These are phyloP conservation scores for Paracamarosporium sp. DNA, from an alignment of 2,329 filamentous ascomycete genomes.

Conservation along the genomic window DNA sequence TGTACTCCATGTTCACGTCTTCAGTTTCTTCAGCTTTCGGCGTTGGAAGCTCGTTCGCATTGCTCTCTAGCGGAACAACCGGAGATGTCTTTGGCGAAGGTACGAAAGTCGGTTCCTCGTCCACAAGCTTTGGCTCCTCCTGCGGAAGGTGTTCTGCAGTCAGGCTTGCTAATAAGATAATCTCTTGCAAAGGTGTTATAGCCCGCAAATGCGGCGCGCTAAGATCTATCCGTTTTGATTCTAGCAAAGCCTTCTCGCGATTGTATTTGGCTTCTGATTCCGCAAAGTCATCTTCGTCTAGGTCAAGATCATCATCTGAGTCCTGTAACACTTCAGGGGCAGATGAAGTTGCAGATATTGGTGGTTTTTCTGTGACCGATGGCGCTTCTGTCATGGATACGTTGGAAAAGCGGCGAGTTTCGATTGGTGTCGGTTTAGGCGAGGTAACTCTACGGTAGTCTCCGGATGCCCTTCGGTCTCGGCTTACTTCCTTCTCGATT, in stretches of 20 bases:
- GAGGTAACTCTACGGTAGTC: slow-evolving; percentile 27
- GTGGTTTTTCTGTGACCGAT: slow-evolving; percentile 32
- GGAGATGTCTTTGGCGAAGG: slow-evolving; percentile 16
- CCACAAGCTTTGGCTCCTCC: slow-evolving; percentile 20
- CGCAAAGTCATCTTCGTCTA: slow-evolving; percentile 54
- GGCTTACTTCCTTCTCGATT: slow-evolving; percentile 21
- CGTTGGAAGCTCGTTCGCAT: slow-evolving; percentile 36
- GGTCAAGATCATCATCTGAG: slow-evolving; percentile 56
- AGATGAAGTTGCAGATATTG: slow-evolving; percentile 37
- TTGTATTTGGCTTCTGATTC: slow-evolving; percentile 56
- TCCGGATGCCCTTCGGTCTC: slow-evolving; percentile 30
- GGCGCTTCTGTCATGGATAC: slow-evolving; percentile 43
- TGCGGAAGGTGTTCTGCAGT: slow-evolving; percentile 38
- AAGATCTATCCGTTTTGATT: slow-evolving; percentile 52
- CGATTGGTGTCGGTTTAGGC: slow-evolving; percentile 34
- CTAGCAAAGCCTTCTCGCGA: slow-evolving; percentile 52
- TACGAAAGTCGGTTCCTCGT: slow-evolving; percentile 26
- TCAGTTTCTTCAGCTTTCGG: slow-evolving; percentile 44
- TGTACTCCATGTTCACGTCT: slow-evolving; percentile 37
- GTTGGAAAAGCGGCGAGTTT: slow-evolving; percentile 42
- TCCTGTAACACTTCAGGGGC: slow-evolving; percentile 44
- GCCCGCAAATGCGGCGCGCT: slow-evolving; percentile 51
- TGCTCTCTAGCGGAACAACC: slow-evolving; percentile 22
- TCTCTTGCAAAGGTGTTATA: slow-evolving; percentile 51
- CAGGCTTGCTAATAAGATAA: slow-evolving; percentile 50